Evolutionary conservation across 768 basidiomycete species (phyloP), one percentile per base, ranked within the genome.

Genomic region (Lactifluus echinatus): DNA sequence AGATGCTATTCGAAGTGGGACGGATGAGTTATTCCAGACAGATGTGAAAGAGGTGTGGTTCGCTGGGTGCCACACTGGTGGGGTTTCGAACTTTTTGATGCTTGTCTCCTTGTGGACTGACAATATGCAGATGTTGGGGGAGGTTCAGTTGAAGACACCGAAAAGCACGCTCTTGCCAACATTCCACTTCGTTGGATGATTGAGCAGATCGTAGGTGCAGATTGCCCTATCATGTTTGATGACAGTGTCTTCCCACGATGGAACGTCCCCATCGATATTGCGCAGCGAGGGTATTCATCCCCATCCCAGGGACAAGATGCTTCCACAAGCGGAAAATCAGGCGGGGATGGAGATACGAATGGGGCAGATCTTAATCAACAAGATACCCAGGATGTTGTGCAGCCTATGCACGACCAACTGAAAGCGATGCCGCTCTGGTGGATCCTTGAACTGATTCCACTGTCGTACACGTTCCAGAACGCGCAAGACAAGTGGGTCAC

Each of bases 391-490:
- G 71, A 74, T 52, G 75, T 74, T n/a, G 40, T 80, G n/a, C 69
- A 79, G 64, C 79, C 77, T 1, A 62, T 83, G 2, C 70, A 81
- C 58, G 86, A 89, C 62, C 53, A 73, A 59, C 69, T 90, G 44
- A 67, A 71, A 66, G 46, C 48, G 8, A 67, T 68, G 15, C 69
- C 67, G 19, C 4, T 73, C 1, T 91, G 88, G 88, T 85, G 84
- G 86, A 33, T 86, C n/a, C 69, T 89, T 34, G 88, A 91, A 69
- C 69, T 87, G 26, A 28, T 88, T 0, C 87, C 84, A 15, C 64
- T 76, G 53, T 67, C 64, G 37, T 79, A 75, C 62, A 66, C 72
- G 19, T 84, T 76, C 75, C 86, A 88, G 66, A 81, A 87, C 56
- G 61, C 57, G 0, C 49, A 75, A 1, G 79, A 81, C 2, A 65